Percentiles rank a stretch among this genome's conserved stretches.
Evolutionary conservation across 768 basidiomycete species (phyloP).

Genomic region (Mycena chlorophos): DNA sequence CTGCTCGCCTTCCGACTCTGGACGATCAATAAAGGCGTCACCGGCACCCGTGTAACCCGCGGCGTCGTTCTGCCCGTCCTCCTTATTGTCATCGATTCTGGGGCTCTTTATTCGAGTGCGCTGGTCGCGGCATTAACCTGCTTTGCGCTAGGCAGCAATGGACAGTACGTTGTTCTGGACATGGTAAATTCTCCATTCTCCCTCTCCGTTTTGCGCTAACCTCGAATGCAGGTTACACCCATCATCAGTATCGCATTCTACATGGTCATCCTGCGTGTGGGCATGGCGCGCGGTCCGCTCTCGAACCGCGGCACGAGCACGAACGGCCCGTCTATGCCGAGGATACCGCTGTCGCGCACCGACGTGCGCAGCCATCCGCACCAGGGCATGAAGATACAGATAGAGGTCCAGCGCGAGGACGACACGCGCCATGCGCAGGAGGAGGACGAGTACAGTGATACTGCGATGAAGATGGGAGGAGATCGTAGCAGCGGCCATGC

Average conservation of each 20-base stretch:
- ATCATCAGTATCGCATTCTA: slow-evolving; percentile 45
- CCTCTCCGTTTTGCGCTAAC: not conserved
- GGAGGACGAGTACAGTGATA: too few relatives aligned
- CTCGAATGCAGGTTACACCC: slow-evolving; percentile 22
- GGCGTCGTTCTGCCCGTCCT: slow-evolving; percentile 28
- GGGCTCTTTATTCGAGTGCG: slow-evolving; percentile 37
- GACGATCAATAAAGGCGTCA: slow-evolving; percentile 22
- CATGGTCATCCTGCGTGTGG: slow-evolving; percentile 44
- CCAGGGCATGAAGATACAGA: not conserved
- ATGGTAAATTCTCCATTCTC: slow-evolving; percentile 26
- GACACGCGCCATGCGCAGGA: too few relatives aligned
- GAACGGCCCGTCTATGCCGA: not conserved
- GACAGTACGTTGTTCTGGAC: slow-evolving; percentile 37
- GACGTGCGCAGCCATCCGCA: not conserved
- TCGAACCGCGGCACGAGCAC: not conserved
- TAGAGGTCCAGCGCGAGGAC: too few relatives aligned
- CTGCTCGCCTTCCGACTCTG: slow-evolving; percentile 11
- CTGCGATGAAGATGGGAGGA: too few relatives aligned
- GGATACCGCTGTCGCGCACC: not conserved
- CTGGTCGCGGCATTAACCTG: slow-evolving; percentile 33
- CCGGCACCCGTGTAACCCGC: slow-evolving; percentile 24
- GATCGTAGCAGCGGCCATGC: too few relatives aligned
- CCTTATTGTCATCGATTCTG: slow-evolving; percentile 32
- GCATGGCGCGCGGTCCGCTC: slow-evolving; percentile 10
- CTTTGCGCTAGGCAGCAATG: slow-evolving; percentile 29